Conservation (phyloP, 371 early-diverging fungal genomes). For the Lichtheimia hyalospora region DNA sequence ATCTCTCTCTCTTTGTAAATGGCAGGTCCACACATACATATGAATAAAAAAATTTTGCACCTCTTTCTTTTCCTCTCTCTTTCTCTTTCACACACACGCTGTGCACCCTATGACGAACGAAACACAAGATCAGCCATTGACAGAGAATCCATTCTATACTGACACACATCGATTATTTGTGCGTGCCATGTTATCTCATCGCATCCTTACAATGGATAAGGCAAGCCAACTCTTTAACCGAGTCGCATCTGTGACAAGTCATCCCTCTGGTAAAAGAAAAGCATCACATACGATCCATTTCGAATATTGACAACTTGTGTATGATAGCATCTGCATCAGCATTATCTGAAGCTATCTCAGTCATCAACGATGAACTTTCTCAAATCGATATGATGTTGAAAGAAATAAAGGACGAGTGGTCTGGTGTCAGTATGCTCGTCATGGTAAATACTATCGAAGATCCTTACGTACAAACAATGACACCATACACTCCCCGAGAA, state of each 20-base stretch:
- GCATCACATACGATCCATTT: too few relatives aligned
- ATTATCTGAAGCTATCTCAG: constrained; percentile 31
- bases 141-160: constrained; percentile 20
- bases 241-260: too few relatives aligned
- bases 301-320: too few relatives aligned
- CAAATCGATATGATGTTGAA: constrained; percentile 53
- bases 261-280: too few relatives aligned
- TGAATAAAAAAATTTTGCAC: not conserved
- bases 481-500: not conserved
- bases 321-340: too few relatives aligned
- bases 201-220: constrained; percentile 37
- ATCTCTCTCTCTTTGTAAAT: too few relatives aligned
- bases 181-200: constrained; percentile 54
- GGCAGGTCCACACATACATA: not conserved
- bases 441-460: not conserved
- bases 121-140: not conserved
- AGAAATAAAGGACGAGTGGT: constrained; percentile 20
- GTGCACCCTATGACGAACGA: not conserved
- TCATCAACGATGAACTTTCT: constrained; percentile 50
- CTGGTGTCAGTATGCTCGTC: not conserved
- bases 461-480: not conserved
- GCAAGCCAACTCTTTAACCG: constrained; percentile 17
- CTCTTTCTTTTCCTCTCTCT: constrained; percentile 1
- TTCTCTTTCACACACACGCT: not conserved
- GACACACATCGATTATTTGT: constrained; percentile 61